Evolutionary conservation across 805 yeast genomes (phyloP), one percentile per base, ranked within the genome.

Genomic region (Candida xiaguanensis): DNA sequence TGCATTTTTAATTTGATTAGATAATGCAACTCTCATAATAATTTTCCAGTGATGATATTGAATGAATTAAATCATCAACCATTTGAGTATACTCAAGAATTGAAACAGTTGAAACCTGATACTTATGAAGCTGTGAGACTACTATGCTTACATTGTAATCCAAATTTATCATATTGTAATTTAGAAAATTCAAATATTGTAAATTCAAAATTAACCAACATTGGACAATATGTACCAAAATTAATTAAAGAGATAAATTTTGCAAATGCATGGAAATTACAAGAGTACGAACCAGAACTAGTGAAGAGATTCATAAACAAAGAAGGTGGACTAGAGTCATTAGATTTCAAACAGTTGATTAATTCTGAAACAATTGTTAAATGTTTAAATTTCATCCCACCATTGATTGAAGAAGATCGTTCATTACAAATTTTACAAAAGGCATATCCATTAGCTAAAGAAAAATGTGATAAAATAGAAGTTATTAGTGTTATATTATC

Each of bases 1-100:
- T 0, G 95, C 95, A 43, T 80, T 79, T 43, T 56, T 51, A 12
- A 88, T 74, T 48, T 85, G 95, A n/a, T 61, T 62, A n/a, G 70
- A 59, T 19, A 66, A 43, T 7, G 19, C 25, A 13, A 31, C 5
- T 31, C 25, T 31, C 34, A 29, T 29, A n/a, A 4, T 29, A 4
- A 5, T 29, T 16, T 29, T 16, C 8, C 6, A 5, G 15, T 3
- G 8, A 30, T 30, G 33, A 5, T 8, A 5, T 17, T 30, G n/a
- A 30, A 22, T 7, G 23, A 30, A 4, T 17, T 30, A 18, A 6
- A 30, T 16, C 22, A 15, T 5, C 8, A 16, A 30, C 14, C 33
- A 18, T 11, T 4, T 3, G 22, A 30, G 4, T 30, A 30, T 30
- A 30, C 16, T 4, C 5, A 16, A 18, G 12, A 25, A 13, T 14